A percentile compares a stretch with the other conserved stretches of the same genome.
phyloP scores from a whole-genome alignment of 495 filamentous ascomycete species.

The Thermothielavioides terrestris region DNA sequence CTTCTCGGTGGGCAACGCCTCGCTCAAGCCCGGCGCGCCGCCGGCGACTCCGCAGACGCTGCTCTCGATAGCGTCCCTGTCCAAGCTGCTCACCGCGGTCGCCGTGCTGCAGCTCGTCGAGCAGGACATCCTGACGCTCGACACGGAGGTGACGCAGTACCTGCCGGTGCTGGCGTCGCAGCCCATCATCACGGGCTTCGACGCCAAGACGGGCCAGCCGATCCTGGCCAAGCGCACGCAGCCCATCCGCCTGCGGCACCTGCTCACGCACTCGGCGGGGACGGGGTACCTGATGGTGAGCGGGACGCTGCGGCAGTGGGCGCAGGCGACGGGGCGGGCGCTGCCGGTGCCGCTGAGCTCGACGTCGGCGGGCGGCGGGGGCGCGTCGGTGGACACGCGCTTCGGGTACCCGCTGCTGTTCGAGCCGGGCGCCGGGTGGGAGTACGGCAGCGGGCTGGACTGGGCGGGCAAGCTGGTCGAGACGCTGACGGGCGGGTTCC shows the following conservation, averaged over 20 bases:
- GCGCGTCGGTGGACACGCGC: conserved; percentile 15
- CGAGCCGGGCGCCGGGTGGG: conserved; percentile 32
- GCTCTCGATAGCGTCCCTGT: conserved; percentile 24
- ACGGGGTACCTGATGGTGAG: conserved; percentile 23
- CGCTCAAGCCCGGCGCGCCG: not conserved
- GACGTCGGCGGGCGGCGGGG: not conserved
- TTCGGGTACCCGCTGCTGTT: conserved; percentile 28
- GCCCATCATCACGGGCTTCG: conserved; percentile 23
- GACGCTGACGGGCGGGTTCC: conserved; percentile 12
- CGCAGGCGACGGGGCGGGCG: not conserved
- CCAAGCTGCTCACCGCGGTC: conserved; percentile 33
- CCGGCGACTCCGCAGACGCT: not conserved
- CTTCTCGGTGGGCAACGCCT: not conserved
- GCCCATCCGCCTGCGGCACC: conserved; percentile 25
- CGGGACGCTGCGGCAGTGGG: conserved; percentile 16
- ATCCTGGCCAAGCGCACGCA: conserved; percentile 13
- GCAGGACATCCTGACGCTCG: conserved; percentile 8
- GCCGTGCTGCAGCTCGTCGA: conserved; percentile 31
- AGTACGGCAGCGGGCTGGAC: conserved; percentile 28
- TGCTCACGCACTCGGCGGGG: conserved; percentile 32
- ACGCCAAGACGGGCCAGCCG: conserved; percentile 14
- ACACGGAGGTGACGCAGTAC: conserved; percentile 12
- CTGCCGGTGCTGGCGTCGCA: conserved; percentile 24
- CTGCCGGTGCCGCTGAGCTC: not conserved
- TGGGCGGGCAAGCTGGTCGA: conserved; percentile 29